Evolutionary conservation across 1,284 basidiomycete genomes (phyloP), one percentile per base, ranked within the genome.

Genomic region (Sporisorium graminicola): DNA sequence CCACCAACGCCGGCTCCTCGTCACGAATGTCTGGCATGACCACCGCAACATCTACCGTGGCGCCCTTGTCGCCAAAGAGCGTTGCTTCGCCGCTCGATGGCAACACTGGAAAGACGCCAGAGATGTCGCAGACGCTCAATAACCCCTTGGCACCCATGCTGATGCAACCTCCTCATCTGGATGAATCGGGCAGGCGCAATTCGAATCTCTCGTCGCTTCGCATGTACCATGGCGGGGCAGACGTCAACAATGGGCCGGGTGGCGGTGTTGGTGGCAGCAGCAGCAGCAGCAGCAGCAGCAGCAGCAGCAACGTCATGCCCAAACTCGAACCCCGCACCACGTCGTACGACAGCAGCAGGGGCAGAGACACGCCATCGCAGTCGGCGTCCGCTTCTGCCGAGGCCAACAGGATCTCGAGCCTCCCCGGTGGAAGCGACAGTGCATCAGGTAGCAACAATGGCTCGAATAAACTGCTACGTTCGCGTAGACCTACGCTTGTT

Each of bases 401-500:
- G 7, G 35, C 26, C n/a, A 22, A 18, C 57, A 29, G 26, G 22
- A 42, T 10, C 24, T 16, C 22, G 14, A 53, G 8, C 22, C 3
- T 7, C 16, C 22, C 52, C n/a, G 33, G 4, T 10, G 18, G 40
- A 9, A 27, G 24, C 12, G 55, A 29, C 31, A n/a, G 26, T 20
- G 42, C 54, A 46, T 56, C 50, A 24, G 20, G 20, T 31, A 50
- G 35, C 52, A 65, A 49, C 37, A 49, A 54, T 31, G 33, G 50
- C 18, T 40, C 37, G 37, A 61, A 26, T 57, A 79, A 79, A 24
- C 55, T 59, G 13, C 62, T 78, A 22, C 82, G 81, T 22, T 73
- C 84, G 6, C 66, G 86, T 18, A 74, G 82, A 26, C 82, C 91
- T 58, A 92, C 92, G 50, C 93, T 93, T 80, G 92, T 94, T 0